Conservation (phyloP, 2,329 filamentous ascomycete species). For the Torrubiellomyces zombiae region DNA sequence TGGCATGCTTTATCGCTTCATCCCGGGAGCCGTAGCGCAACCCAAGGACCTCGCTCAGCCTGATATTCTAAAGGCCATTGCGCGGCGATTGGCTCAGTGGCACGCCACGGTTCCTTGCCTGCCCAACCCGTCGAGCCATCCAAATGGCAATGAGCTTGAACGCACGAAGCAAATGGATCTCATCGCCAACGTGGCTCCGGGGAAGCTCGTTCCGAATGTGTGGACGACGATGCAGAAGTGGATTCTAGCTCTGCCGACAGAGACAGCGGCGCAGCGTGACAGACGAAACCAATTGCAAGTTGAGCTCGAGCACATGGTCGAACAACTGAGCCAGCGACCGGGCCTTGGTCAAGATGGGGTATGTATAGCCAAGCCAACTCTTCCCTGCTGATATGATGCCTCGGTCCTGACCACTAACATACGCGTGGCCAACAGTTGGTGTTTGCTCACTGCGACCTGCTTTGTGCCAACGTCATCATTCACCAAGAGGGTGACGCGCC, state of each 20-base stretch:
- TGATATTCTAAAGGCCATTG: slow-evolving; percentile 67
- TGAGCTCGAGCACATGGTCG: slow-evolving; percentile 56
- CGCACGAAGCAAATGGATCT: slow-evolving; percentile 19
- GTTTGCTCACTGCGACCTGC: slow-evolving; percentile 86
- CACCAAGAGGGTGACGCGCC: slow-evolving; percentile 25
- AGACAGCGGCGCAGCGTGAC: slow-evolving; percentile 50
- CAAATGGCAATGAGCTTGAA: slow-evolving; percentile 20
- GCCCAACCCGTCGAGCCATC: slow-evolving; percentile 12
- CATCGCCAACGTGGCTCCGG: slow-evolving; percentile 38
- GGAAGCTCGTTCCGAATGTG: slow-evolving; percentile 64
- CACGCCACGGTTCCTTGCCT: slow-evolving; percentile 57
- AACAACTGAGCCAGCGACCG: slow-evolving; percentile 56
- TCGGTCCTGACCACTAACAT: no score
- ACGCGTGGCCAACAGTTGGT: slow-evolving; percentile 40
- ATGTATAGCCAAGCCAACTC: no score
- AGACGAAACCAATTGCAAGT: slow-evolving; percentile 53
- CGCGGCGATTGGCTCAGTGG: slow-evolving; percentile 77
- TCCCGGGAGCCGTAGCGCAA: slow-evolving; percentile 63
- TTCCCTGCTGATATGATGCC: no score
- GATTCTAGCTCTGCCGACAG: slow-evolving; percentile 68
- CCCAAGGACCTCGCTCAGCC: slow-evolving; percentile 65
- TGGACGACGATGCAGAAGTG: slow-evolving; percentile 97
- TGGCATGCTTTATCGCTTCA: slow-evolving; percentile 86
- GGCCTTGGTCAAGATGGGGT: slow-evolving; percentile 63
- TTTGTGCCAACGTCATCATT: slow-evolving; percentile 94